Evolutionary conservation across 192 early-diverging fungal species (phyloP), one percentile per base, ranked within the genome.

Genomic region (Obelidium mucronatum): DNA sequence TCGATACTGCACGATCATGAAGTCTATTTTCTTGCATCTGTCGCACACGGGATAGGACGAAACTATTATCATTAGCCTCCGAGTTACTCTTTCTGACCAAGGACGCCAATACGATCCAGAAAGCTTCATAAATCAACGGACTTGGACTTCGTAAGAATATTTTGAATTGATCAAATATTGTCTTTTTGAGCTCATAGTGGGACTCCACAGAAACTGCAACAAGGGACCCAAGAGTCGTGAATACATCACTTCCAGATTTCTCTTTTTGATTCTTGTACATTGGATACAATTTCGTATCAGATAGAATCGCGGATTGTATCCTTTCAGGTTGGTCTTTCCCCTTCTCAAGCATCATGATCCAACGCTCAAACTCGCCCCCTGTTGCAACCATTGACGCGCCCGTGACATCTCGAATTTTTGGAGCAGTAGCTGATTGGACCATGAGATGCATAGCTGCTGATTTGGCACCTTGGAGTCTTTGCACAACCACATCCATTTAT

Each of bases 101-200:
- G 3, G 73, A 26, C 31, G 73, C 73, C 15, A 66, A 8, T 24
- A 75, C 24, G 2, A 62, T 13, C 73, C 73, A 75, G 30, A 75
- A 33, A 6, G 73, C 73, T 51, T 75, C 73, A 30, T 51, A 66
- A 24, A 75, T n/a, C 8, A 66, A n/a, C 4, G 73, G 61, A 40
- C 40, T 53, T 40, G 73, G 35, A 1, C 13, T 26, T 17, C 73
- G 73, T 37, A 75, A 35, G 19, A 65, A 44, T 64, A 75, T 33
- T 17, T 42, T 36, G 19, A 75, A 35, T 37, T 63, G 37, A 8
- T 59, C 55, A 19, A 67, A 17, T 8, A 28, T 11, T 30, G 17
- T 1, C n/a, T 36, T 24, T 22, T 59, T 22, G 28, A 75, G 26
- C 31, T 67, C 35, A 31, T 67, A 28, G 13, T 5, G 17, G 15